Percentiles rank a stretch among this genome's conserved stretches.
Evolutionary conservation across 2,329 filamentous ascomycete genomes (phyloP).

Genomic region (Pestalotiopsis sp.): DNA sequence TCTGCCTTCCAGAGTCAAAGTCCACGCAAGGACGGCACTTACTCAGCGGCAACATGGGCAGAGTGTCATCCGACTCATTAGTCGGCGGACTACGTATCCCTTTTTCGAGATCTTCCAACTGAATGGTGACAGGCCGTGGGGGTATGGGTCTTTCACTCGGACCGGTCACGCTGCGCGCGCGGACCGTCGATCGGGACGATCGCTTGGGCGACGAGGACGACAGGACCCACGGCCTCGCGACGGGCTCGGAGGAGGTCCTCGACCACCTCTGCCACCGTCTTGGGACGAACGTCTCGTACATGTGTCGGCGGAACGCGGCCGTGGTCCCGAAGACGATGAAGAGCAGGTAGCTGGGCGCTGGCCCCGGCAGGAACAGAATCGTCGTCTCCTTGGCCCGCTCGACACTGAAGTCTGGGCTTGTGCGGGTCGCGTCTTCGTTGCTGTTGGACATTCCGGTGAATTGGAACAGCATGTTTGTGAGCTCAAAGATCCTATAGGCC

Average conservation of each 20-base stretch:
- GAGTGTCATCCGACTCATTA: background rate
- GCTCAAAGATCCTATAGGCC: constrained; percentile 39
- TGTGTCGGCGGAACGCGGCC: constrained; percentile 34
- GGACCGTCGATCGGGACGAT: background rate
- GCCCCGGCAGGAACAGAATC: constrained; percentile 40
- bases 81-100: background rate
- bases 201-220: background rate
- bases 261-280: constrained; percentile 17
- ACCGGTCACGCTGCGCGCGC: background rate
- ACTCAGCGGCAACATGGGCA: background rate
- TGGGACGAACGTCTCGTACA: constrained; percentile 25
- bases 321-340: constrained; percentile 47
- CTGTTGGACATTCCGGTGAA: constrained; percentile 34
- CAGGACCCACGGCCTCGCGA: background rate
- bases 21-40: background rate
- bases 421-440: constrained; percentile 22
- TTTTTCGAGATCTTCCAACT: background rate
- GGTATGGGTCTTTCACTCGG: background rate
- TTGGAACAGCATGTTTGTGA: constrained; percentile 30
- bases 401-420: constrained; percentile 36
- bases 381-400: constrained; percentile 35
- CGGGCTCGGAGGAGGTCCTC: background rate
- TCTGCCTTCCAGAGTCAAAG: background rate
- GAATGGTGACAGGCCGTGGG: background rate
- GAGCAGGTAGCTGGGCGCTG: constrained; percentile 36